A percentile compares a stretch with the other conserved stretches of the same genome.
These are phyloP conservation scores for Colletotrichum sp. DNA, from an alignment of 2,329 filamentous ascomycete genomes.

Conservation along the genomic window DNA sequence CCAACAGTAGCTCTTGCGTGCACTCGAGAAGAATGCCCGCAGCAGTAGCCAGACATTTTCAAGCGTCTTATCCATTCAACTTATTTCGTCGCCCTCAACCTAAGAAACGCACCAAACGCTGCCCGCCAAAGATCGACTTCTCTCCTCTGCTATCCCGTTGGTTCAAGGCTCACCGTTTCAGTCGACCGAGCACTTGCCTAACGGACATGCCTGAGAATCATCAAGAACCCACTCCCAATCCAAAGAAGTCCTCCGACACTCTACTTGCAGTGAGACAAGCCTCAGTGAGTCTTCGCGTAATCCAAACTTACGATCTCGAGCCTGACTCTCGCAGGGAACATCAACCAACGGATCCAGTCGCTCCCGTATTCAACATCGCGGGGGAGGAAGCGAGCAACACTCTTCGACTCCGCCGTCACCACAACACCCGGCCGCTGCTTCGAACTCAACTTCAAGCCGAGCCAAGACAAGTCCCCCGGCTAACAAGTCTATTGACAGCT, in stretches of 20 bases:
- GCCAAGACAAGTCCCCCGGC: neutral
- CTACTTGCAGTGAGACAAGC: conserved; percentile 14
- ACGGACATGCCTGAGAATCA: conserved; percentile 11
- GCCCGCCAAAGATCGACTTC: neutral
- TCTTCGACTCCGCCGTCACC: neutral
- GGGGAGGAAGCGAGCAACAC: neutral
- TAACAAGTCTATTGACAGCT: neutral
- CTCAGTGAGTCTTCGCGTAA: neutral
- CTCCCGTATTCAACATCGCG: neutral
- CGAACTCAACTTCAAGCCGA: neutral
- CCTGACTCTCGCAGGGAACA: neutral
- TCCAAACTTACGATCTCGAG: too few relatives aligned
- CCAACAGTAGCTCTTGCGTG: neutral
- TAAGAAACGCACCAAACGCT: neutral
- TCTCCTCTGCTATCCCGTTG: neutral
- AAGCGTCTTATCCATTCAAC: neutral
- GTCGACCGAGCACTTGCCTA: neutral
- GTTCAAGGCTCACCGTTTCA: neutral
- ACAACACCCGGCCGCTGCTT: neutral
- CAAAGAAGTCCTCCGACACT: conserved; percentile 5
- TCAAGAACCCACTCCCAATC: neutral
- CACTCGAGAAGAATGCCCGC: conserved; percentile 8
- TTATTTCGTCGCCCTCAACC: neutral
- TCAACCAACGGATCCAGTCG: neutral
- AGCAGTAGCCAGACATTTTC: neutral